A percentile compares a stretch with the other conserved stretches of the same genome.
phyloP scores from a whole-genome alignment of 495 filamentous ascomycete genomes.

The Poronia punctata region DNA sequence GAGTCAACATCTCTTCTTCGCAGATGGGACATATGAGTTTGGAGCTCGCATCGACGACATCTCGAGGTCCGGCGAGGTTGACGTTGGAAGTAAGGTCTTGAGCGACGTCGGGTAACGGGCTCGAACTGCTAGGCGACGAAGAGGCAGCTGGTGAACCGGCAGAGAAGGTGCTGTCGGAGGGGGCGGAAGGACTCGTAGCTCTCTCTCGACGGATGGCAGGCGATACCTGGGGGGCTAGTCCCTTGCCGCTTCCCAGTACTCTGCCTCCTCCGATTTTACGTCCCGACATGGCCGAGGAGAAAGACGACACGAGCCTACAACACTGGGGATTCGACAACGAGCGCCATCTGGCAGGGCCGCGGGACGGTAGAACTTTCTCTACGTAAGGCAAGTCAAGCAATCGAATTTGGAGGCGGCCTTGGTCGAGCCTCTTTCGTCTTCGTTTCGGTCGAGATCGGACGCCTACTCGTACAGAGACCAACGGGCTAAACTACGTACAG shows the following conservation, averaged over 20 bases:
- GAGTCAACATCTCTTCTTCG: slow-evolving; percentile 93
- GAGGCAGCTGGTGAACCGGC: slow-evolving; percentile 35
- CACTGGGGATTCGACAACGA: not conserved
- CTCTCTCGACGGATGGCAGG: slow-evolving; percentile 22
- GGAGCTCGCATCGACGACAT: slow-evolving; percentile 28
- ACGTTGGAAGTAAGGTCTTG: slow-evolving; percentile 44
- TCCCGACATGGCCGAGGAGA: slow-evolving; percentile 53
- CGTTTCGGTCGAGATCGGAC: too few relatives aligned
- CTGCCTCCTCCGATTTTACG: slow-evolving; percentile 84
- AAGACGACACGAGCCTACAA: slow-evolving; percentile 8
- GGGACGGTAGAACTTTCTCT: too few relatives aligned
- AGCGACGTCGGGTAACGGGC: slow-evolving; percentile 30
- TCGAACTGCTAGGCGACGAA: slow-evolving; percentile 19
- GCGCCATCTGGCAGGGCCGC: slow-evolving; percentile 7
- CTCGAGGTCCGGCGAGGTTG: slow-evolving; percentile 39
- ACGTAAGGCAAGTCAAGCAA: too few relatives aligned
- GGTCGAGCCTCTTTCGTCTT: too few relatives aligned
- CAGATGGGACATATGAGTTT: slow-evolving; percentile 90
- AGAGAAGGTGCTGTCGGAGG: slow-evolving; percentile 48
- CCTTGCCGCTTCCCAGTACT: slow-evolving; percentile 75
- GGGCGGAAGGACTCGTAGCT: slow-evolving; percentile 39
- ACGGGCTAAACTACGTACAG: too few relatives aligned
- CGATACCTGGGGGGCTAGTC: slow-evolving; percentile 57
- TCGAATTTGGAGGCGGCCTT: too few relatives aligned
- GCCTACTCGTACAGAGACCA: too few relatives aligned